phyloP scores from a whole-genome alignment of 805 yeast species.

The Dipodascus albidus region DNA sequence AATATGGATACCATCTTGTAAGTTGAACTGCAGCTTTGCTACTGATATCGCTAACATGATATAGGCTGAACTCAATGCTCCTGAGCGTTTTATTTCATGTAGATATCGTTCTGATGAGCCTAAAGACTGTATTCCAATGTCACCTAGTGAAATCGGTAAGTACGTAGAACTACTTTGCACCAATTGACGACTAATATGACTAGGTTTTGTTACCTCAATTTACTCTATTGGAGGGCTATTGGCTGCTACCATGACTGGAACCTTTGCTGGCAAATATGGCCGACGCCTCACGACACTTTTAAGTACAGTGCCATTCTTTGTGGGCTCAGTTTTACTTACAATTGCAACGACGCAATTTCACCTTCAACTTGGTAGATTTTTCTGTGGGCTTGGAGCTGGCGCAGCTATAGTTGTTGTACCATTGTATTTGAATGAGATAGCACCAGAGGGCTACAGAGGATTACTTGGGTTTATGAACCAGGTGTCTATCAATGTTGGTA shows the following conservation, averaged over 20 bases:
- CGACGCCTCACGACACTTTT: conserved; percentile 34
- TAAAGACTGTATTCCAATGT: conserved; percentile 45
- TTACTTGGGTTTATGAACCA: conserved; percentile 84
- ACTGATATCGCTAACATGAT: too few relatives aligned
- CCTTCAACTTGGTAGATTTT: conserved; percentile 46
- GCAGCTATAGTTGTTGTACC: conserved; percentile 79
- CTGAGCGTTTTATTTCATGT: conserved; percentile 62
- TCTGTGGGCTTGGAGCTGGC: conserved; percentile 84
- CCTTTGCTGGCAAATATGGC: conserved; percentile 54
- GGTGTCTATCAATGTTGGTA: conserved; percentile 76
- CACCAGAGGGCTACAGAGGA: conserved; percentile 63
- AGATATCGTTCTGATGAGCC: conserved; percentile 10
- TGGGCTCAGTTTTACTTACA: conserved; percentile 39
- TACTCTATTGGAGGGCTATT: conserved; percentile 77
- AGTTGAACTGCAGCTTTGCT: too few relatives aligned
- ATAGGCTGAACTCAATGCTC: conserved; percentile 79
- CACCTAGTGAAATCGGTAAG: conserved; percentile 16
- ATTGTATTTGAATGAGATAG: conserved; percentile 64
- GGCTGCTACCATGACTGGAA: conserved; percentile 61
- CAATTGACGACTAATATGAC: neutral
- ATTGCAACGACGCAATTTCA: neutral
- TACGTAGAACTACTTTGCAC: conserved; percentile 27
- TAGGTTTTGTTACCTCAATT: conserved; percentile 63
- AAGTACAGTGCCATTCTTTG: conserved; percentile 37
- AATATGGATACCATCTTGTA: conserved; percentile 84